Evolutionary conservation across 306 rosid species (phyloP).

Genomic region (Gleditsia sinensis): DNA sequence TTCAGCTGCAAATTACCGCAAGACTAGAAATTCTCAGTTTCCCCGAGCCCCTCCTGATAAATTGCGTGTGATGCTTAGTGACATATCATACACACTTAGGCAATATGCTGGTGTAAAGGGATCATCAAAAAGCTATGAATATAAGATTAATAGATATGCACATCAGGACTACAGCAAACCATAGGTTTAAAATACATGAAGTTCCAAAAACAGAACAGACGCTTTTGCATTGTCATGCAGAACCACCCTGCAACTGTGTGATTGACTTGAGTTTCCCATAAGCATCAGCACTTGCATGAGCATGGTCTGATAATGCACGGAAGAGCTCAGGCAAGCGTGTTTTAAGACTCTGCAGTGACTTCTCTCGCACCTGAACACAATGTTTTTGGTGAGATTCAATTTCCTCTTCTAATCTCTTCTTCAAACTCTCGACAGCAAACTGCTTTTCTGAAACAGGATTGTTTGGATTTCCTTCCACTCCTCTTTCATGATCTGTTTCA

Average conservation of each 20-base stretch:
- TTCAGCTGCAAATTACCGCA: not conserved
- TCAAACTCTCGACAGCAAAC: constrained; percentile 71
- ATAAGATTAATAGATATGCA: constrained; percentile 36
- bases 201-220: constrained; percentile 19
- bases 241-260: constrained; percentile 37
- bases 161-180: constrained; percentile 6
- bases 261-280: constrained; percentile 57
- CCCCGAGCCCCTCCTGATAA: not conserved
- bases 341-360: constrained; percentile 72
- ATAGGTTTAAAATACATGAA: constrained; percentile 32
- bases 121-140: constrained; percentile 30
- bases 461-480: constrained; percentile 60
- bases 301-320: constrained; percentile 62
- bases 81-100: not conserved
- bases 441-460: constrained; percentile 63
- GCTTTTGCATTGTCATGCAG: constrained; percentile 33
- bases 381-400: constrained; percentile 61
- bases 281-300: constrained; percentile 60
- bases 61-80: not conserved
- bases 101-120: constrained; percentile 21
- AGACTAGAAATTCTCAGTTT: not conserved
- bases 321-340: constrained; percentile 86
- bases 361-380: constrained; percentile 75
- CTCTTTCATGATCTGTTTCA: constrained; percentile 57
- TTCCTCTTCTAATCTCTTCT: constrained; percentile 78